phyloP scores from a whole-genome alignment of 176 grass and related monocot species.

The Elaeis guineensis region DNA sequence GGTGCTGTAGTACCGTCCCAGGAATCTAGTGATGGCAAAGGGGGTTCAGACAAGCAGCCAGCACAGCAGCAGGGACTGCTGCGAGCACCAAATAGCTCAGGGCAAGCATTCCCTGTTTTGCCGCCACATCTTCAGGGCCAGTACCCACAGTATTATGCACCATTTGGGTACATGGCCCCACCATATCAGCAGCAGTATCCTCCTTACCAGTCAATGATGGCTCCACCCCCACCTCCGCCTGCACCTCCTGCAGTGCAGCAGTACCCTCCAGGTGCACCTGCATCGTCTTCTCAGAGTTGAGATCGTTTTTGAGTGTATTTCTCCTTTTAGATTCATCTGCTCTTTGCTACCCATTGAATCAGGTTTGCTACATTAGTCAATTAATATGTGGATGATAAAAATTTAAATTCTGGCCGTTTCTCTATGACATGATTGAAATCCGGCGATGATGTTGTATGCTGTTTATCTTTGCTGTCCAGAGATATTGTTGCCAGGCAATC shows the following conservation, averaged over 20 bases:
- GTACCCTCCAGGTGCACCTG: constrained; percentile 19
- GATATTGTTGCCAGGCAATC: no score
- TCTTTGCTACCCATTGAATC: no score
- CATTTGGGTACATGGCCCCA: constrained; percentile 48
- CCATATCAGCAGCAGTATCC: constrained; percentile 59
- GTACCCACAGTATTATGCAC: constrained; percentile 51
- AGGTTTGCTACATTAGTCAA: no score
- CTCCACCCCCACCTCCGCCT: constrained; percentile 29
- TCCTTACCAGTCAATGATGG: constrained; percentile 46
- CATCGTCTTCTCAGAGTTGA: constrained; percentile 30
- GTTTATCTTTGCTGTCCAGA: no score
- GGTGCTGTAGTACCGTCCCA: constrained; percentile 58
- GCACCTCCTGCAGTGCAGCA: constrained; percentile 27
- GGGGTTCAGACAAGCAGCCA: constrained; percentile 30
- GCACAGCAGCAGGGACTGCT: constrained; percentile 1
- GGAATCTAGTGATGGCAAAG: constrained; percentile 33
- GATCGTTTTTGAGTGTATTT: background rate
- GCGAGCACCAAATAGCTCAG: no score
- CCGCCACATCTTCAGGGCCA: constrained; percentile 59
- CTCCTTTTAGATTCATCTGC: no score
- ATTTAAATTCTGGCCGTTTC: no score
- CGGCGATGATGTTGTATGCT: no score
- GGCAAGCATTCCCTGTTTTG: constrained; percentile 8
- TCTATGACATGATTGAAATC: no score
- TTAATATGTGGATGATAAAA: no score